Evolutionary conservation across 352 stramenopile genomes (phyloP), one percentile per base, ranked within the genome.

Genomic region (Peronosclerospora sorghi): DNA sequence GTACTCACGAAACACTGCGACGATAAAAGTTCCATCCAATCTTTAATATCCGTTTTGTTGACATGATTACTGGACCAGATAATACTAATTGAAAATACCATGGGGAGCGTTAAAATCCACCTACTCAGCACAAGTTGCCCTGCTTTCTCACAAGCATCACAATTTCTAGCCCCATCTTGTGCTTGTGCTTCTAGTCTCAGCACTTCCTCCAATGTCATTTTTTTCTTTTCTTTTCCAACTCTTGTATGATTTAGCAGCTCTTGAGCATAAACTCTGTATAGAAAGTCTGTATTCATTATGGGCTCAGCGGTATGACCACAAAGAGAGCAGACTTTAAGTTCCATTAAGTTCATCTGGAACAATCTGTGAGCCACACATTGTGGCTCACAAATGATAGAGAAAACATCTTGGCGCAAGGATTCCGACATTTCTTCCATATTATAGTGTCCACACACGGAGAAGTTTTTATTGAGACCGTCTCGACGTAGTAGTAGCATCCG

Each of bases 31-130:
- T 80, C 63, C 60, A 87, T 78, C 70, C 70, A 84, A 41, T 61
- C 59, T 41, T 72, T 72, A 24, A 91, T 69, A 21, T 91, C 75
- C 10, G 35, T 51, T 51, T 86, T 86, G 40, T 68, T 59, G 8
- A 83, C 73, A 13, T 71, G 56, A 23, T 66, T 74, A 50, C 73
- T 83, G n/a, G n/a, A n/a, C n/a, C n/a, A n/a, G n/a, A n/a, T n/a
- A n/a, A n/a, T n/a, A n/a, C n/a, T n/a, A n/a, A 86, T 74, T 0
- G 75, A 66, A 36, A 91, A 91, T 23, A 91, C 79, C 70, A 91
- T 91, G 0, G 79, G 79, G 8, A 91, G 65, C 41, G 77, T 83
- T 10, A 91, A 53, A 29, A 91, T 84, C 79, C 79, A 91, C 9
- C 73, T 55, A 15, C 62, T 76, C 30, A 70, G 39, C 17, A 65